Conservation (phyloP, 768 basidiomycete genomes). For the Neoboletus brunneissimus region DNA sequence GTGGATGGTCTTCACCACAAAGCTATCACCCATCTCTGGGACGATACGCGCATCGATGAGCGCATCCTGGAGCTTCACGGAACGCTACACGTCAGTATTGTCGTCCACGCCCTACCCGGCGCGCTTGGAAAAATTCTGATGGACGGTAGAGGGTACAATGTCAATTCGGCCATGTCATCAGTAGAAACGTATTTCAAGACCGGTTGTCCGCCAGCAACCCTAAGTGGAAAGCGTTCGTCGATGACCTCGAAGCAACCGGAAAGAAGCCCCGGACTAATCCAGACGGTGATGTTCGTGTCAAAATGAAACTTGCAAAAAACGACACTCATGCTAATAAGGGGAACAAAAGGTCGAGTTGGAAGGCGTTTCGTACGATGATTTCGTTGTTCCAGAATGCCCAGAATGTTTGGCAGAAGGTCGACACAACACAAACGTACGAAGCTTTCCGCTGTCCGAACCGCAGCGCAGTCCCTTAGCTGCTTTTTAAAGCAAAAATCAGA, state of each 20-base stretch:
- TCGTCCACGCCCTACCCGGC: neutral
- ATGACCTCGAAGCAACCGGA: constrained; percentile 58
- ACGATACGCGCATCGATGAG: constrained; percentile 33
- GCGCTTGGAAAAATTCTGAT: constrained; percentile 11
- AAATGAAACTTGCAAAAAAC: neutral
- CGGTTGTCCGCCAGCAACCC: constrained; percentile 74
- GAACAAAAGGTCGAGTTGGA: constrained; percentile 68
- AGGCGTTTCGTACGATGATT: constrained; percentile 72
- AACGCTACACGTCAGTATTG: constrained; percentile 45
- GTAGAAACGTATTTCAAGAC: constrained; percentile 70
- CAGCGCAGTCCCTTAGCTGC: constrained; percentile 22
- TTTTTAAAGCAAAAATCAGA: constrained; percentile 66
- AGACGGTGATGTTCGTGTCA: constrained; percentile 76
- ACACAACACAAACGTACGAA: constrained; percentile 54
- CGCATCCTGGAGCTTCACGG: constrained; percentile 85
- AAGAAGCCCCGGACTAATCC: constrained; percentile 78
- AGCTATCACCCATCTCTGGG: constrained; percentile 52
- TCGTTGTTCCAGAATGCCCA: constrained; percentile 76
- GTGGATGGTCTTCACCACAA: constrained; percentile 95
- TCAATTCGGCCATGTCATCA: constrained; percentile 63
- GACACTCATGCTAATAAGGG: neutral
- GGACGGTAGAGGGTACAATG: constrained; percentile 66
- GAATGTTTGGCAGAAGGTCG: constrained; percentile 59
- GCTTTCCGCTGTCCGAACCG: constrained; percentile 12
- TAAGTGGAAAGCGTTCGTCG: constrained; percentile 67